A percentile compares a stretch with the other conserved stretches of the same genome.
These are phyloP conservation scores for Cylindrotheca closterium DNA, from an alignment of 108 stramenopile genomes.

Conservation along the genomic window DNA sequence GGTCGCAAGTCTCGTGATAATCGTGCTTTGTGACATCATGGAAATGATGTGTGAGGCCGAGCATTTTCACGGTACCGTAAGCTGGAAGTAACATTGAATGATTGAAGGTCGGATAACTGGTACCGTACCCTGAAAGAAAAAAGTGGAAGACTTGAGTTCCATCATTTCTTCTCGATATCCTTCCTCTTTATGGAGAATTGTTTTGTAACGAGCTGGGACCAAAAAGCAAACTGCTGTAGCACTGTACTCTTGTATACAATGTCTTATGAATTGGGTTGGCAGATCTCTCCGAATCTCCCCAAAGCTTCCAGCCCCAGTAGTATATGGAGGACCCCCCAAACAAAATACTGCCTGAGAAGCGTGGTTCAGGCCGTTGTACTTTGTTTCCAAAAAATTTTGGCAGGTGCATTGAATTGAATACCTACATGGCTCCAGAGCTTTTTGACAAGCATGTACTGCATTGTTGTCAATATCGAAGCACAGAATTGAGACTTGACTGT, in stretches of 20 bases:
- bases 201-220: constrained; percentile 26
- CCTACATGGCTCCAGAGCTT: neutral
- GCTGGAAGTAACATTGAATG: constrained; percentile 17
- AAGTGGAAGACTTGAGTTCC: constrained; percentile 28
- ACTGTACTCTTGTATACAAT: constrained; percentile 36
- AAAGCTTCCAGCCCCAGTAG: constrained; percentile 25
- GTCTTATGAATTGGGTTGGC: constrained; percentile 25
- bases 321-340: constrained; percentile 42
- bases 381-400: constrained; percentile 29
- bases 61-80: too few species aligned
- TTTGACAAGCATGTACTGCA: constrained; percentile 13
- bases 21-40: too few species aligned
- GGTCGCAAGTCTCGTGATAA: too few species aligned
- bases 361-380: neutral
- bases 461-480: constrained; percentile 31
- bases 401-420: constrained; percentile 15
- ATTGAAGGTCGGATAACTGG: constrained; percentile 38
- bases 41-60: too few species aligned
- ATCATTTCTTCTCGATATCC: constrained; percentile 5
- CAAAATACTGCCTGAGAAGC: constrained; percentile 9
- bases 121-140: constrained; percentile 30
- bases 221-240: constrained; percentile 26
- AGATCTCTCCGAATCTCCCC: constrained; percentile 23
- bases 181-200: neutral
- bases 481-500: constrained; percentile 10